Evolutionary conservation across 169 alveolate species (phyloP), one percentile per base, ranked within the genome.

Genomic region (Eimeria mitis): DNA sequence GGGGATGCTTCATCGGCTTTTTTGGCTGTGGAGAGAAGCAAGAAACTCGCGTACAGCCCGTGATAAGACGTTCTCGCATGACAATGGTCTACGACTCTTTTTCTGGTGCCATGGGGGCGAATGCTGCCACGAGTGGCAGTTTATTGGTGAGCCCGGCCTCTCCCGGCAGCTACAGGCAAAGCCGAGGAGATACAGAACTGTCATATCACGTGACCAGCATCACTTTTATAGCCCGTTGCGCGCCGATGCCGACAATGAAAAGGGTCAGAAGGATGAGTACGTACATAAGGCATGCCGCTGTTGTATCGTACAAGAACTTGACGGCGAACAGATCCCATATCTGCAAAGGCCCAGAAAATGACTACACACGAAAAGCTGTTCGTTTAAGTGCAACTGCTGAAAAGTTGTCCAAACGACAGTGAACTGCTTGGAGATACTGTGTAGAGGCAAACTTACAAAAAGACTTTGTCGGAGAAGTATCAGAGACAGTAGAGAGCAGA

Each of bases 281-380:
- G 65, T 87, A 87, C 54, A 21, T 49, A 70, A 87, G 63, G 40
- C 81, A 59, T 7, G 71, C 92, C 59, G 92, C 92, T 14, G 65
- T 59, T 25, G 49, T 37, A 28, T 87, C 92, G 23, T 61, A 87
- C 92, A 87, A 23, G 11, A 87, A 87, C 92, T 87, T 87, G 42
- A 63, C 92, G 65, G 92, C 92, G 49, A 87, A 87, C 52, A 87
- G 28, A 31, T 87, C 70, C 92, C 92, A 87, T 87, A 87, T 87
- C 92, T 87, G 92, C 92, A 87, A 6, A 25, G 11, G 34, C 37
- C 83, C 56, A 61, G 73, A 54, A 11, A 5, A 25, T 16, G n/a
- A 13, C 6, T 9, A 49, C 47, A 42, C 42, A 49, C 7, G 21
- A 23, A 28, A 76, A 5, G 37, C 25, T 78, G 28, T 28, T 28